Evolutionary conservation across 2,329 filamentous ascomycete genomes (phyloP), one percentile per base, ranked within the genome.

Genomic region (Diplodia corticola): DNA sequence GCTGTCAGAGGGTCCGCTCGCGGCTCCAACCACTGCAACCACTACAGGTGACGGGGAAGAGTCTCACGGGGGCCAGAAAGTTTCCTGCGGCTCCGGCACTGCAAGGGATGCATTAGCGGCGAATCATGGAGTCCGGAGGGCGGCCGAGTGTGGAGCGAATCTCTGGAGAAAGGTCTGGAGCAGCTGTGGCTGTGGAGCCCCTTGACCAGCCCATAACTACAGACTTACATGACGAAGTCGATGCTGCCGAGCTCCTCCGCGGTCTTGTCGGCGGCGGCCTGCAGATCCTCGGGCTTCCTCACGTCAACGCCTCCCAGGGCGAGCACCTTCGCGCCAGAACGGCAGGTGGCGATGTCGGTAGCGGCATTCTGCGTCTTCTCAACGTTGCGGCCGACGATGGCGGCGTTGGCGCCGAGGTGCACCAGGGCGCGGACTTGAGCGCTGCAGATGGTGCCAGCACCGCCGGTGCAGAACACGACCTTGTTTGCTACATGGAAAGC

Each of bases 71-170:
- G 0, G 92, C 90, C 24, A 99, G 84, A 78, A 98, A 99, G 79
- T 99, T 99, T 67, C 95, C 95, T 20, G 95, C 95, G 15, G 95
- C 95, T 60, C 95, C 95, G 22, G 94, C 94, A 76, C 91, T 95
- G 72, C 60, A 53, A 50, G 24, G 46, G 54, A 64, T 61, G 69
- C 64, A 61, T 66, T 46, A 64, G 69, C n/a, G 48, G 44, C 63
- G 46, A 54, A 22, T 40, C 40, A 26, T 24, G 49, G 13, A n/a
- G 44, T 28, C 35, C 28, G 28, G 22, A 20, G 17, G 49, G 26
- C 26, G n/a, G n/a, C 54, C 35, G 50, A 40, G 33, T 28, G 33
- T n/a, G n/a, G n/a, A n/a, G n/a, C n/a, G n/a, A n/a, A 35, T 7
- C 17, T 33, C 20, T 51, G 33, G 57, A 33, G 30, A 57, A n/a